Evolutionary conservation across 192 early-diverging fungal species (phyloP).

Genomic region (Linnemannia exigua): DNA sequence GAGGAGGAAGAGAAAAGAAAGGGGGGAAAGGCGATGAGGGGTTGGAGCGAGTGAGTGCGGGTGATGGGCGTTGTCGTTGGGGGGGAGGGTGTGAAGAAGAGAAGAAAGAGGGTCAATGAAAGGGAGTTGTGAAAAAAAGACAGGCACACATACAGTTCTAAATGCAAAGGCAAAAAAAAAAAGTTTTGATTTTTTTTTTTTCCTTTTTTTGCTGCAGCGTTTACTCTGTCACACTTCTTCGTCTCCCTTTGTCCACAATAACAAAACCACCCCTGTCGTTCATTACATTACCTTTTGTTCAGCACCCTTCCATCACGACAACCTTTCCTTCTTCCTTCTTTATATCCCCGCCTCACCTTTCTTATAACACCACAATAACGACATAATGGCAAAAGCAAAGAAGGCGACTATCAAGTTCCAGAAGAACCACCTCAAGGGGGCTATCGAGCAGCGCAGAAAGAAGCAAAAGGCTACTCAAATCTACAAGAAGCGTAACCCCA

Average conservation of each 20-base stretch:
- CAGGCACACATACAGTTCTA: background rate
- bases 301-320: background rate
- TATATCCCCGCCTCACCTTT: background rate
- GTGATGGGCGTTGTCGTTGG: background rate
- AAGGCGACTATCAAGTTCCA: constrained; percentile 86
- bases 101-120: background rate
- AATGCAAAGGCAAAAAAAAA: constrained; percentile 2
- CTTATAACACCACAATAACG: background rate
- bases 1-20: constrained; percentile 12
- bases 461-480: constrained; percentile 71
- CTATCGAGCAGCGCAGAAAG: constrained; percentile 70
- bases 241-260: background rate
- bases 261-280: background rate
- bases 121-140: background rate
- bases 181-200: constrained; percentile 28
- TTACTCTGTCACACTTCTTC: background rate
- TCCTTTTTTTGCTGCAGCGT: background rate
- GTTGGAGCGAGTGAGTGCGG: background rate
- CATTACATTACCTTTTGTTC: background rate
- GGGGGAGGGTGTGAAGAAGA: background rate
- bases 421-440: constrained; percentile 80
- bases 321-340: background rate
- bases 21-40: background rate
- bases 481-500: constrained; percentile 70
- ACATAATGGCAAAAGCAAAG: constrained; percentile 69